Evolutionary conservation across 306 rosid genomes (phyloP), one percentile per base, ranked within the genome.

Genomic region (Vigna unguiculata): DNA sequence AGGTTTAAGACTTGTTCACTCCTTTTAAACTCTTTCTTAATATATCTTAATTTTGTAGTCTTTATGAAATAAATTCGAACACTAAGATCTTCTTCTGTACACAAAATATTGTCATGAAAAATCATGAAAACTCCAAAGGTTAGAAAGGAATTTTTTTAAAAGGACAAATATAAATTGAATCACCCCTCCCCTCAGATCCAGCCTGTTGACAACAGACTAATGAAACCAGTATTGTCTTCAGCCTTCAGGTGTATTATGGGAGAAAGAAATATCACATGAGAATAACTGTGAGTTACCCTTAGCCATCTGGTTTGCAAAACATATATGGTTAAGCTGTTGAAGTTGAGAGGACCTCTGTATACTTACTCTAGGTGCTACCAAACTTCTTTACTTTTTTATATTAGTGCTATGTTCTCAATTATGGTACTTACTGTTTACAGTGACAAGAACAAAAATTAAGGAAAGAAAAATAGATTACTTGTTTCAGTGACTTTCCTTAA

Each of bases 231-330:
- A 24, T 61, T 30, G 67, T n/a, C 40, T 54, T 54, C 9, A 38
- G 41, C 66, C 55, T 41, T 24, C 63, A 57, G 63, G 63, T 57
- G 63, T 57, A 34, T 11, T 57, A 57, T 22, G 17, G 63, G 17
- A 24, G 63, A 57, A 74, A 60, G 49, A 46, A 48, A 20, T 48
- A 49, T 62, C 72, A 32, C 21, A 2, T 1, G 9, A 34, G 40
- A 34, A 34, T 34, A 34, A 34, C 9, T 8, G 22, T 21, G 6
- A 15, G 12, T 47, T 61, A 75, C 71, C 49, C 41, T 19, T 34
- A 17, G 38, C 57, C 20, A 45, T 38, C 11, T 8, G 43, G 8
- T 34, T 34, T 34, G 38, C 40, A 34, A 34, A 34, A 19, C 22
- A 20, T 34, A 49, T 49, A 30, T 64, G 53, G 34, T 28, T 57